Evolutionary conservation across 345 rosid species (phyloP).

Genomic region (Aurinia saxatilis): DNA sequence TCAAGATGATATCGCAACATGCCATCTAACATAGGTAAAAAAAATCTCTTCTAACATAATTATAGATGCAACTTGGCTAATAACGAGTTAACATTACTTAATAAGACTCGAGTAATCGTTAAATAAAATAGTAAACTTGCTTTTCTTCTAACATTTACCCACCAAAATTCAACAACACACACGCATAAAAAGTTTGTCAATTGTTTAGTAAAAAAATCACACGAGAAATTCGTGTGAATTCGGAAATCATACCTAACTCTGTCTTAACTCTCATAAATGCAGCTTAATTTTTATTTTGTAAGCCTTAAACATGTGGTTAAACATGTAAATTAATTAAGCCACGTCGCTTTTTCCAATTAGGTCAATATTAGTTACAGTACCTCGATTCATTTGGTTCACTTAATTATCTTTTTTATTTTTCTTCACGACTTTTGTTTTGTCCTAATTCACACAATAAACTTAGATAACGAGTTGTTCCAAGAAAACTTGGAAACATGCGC

Average conservation of each 20-base stretch:
- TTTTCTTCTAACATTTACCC: constrained; percentile 9
- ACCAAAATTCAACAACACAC: neutral
- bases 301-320: neutral
- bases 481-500: neutral
- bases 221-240: constrained; percentile 11
- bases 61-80: too few relatives aligned
- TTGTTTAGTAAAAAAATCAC: constrained; percentile 11
- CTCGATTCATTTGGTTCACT: constrained; percentile 2
- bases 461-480: neutral
- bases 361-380: neutral
- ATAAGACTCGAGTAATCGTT: neutral
- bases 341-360: neutral
- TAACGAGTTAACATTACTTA: too few relatives aligned
- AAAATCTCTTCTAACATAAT: too few relatives aligned
- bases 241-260: constrained; percentile 6
- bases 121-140: neutral
- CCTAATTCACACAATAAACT: neutral
- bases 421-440: neutral
- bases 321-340: constrained; percentile 2
- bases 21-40: too few relatives aligned
- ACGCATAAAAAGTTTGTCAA: neutral
- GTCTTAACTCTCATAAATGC: constrained; percentile 7
- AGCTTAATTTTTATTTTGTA: neutral
- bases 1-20: constrained; percentile 5
- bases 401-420: neutral